Evolutionary conservation across 2,329 filamentous ascomycete genomes (phyloP).

Genomic region (Arthroderma uncinatum): DNA sequence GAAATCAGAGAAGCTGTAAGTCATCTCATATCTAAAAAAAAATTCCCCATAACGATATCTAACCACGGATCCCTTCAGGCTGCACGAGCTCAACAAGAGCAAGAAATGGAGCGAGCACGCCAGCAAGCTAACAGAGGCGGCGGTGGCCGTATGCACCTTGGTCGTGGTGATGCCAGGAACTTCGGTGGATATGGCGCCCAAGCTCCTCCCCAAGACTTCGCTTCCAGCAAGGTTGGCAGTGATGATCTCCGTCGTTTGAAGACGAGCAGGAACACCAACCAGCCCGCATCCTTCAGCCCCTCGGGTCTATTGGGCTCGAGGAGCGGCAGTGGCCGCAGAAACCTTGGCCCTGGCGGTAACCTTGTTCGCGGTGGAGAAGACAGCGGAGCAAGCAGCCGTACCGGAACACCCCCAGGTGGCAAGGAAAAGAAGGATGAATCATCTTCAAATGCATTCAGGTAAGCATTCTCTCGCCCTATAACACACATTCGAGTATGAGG

Average conservation of each 20-base stretch:
- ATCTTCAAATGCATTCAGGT: slow-evolving; percentile 90
- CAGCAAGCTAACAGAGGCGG: slow-evolving; percentile 47
- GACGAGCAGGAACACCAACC: slow-evolving; percentile 51
- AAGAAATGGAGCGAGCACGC: slow-evolving; percentile 53
- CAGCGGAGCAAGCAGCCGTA: slow-evolving; percentile 77
- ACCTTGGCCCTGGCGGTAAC: slow-evolving; percentile 61
- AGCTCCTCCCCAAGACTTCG: slow-evolving; percentile 57
- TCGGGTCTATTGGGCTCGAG: slow-evolving; percentile 80
- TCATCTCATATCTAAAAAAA: slow-evolving; percentile 13
- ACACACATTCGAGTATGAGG: background rate
- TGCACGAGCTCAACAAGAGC: slow-evolving; percentile 66
- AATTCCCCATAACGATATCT: background rate
- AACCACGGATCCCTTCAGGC: slow-evolving; percentile 40
- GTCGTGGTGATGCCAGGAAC: slow-evolving; percentile 76
- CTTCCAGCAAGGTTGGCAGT: slow-evolving; percentile 72
- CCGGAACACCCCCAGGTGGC: slow-evolving; percentile 66
- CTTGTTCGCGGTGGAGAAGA: slow-evolving; percentile 67
- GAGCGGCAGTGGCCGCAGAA: slow-evolving; percentile 61
- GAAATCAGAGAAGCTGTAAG: slow-evolving; percentile 73
- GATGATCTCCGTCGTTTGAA: slow-evolving; percentile 77
- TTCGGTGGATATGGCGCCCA: slow-evolving; percentile 59
- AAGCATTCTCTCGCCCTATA: slow-evolving; percentile 32
- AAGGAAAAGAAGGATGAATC: slow-evolving; percentile 52
- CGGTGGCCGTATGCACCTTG: slow-evolving; percentile 57
- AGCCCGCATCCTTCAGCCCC: slow-evolving; percentile 60